Percentiles rank a stretch among this genome's conserved stretches.
Evolutionary conservation across 179 eudicot species (phyloP).

Genomic region (Beta corolliflora): DNA sequence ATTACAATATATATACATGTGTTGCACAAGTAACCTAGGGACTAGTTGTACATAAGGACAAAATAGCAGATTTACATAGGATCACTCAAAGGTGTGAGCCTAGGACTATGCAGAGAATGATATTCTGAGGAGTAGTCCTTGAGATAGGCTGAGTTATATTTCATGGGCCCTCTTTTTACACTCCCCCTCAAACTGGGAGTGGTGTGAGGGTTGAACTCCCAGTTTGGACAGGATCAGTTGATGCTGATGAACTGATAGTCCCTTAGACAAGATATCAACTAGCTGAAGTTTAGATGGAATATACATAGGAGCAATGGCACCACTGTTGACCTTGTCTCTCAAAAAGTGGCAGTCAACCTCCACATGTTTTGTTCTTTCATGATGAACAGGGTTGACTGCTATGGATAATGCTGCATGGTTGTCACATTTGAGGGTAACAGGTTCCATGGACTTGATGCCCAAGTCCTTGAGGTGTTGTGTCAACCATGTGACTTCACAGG

Average conservation of each 20-base stretch:
- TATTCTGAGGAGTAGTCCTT: too few relatives aligned
- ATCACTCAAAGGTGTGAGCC: too few relatives aligned
- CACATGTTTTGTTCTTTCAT: not conserved
- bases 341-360: not conserved
- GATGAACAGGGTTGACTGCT: not conserved
- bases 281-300: not conserved
- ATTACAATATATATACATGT: too few relatives aligned
- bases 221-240: not conserved
- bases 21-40: too few relatives aligned
- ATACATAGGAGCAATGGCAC: not conserved
- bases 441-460: not conserved
- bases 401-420: not conserved
- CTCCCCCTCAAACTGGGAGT: not conserved
- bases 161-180: too few relatives aligned
- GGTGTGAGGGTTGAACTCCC: not conserved
- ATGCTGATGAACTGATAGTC: not conserved
- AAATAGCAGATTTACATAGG: too few relatives aligned
- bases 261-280: not conserved
- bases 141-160: too few relatives aligned
- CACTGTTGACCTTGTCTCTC: not conserved
- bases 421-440: not conserved
- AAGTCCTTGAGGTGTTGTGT: not conserved
- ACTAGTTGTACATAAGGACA: too few relatives aligned
- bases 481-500: conserved; percentile 4
- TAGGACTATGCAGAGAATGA: too few relatives aligned